phyloP scores from a whole-genome alignment of 352 stramenopile genomes.

The Plasmopara muralis region DNA sequence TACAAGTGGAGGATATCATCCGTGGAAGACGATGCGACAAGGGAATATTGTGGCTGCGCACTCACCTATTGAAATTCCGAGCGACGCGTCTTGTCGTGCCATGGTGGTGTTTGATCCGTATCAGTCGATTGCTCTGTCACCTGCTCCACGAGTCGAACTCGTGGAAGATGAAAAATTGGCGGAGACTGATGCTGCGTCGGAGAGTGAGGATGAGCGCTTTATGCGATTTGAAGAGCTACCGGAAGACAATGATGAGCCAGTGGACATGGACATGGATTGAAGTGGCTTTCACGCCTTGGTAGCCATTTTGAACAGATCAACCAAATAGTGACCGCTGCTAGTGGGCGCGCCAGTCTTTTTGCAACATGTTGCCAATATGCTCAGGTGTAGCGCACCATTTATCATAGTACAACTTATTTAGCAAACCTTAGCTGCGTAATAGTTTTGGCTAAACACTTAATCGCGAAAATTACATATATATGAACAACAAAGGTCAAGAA shows the following conservation, averaged over 20 bases:
- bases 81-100: slow-evolving; percentile 33
- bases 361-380: no score
- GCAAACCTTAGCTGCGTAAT: no score
- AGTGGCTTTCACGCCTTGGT: not conserved
- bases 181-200: slow-evolving; percentile 9
- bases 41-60: slow-evolving; percentile 1
- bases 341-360: no score
- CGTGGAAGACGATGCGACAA: slow-evolving; percentile 16
- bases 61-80: slow-evolving; percentile 10
- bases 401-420: no score
- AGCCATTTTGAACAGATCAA: no score
- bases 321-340: no score
- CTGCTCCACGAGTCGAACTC: slow-evolving; percentile 39
- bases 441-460: no score
- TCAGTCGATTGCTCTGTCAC: slow-evolving; percentile 17
- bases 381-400: no score
- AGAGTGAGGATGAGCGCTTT: slow-evolving; percentile 31
- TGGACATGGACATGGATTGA: slow-evolving; percentile 80
- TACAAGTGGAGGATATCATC: slow-evolving; percentile 1
- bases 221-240: slow-evolving; percentile 69
- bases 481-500: no score
- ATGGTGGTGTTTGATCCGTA: slow-evolving; percentile 59
- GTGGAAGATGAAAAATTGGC: slow-evolving; percentile 35
- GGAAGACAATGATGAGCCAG: slow-evolving; percentile 54
- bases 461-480: no score